Evolutionary conservation across 352 stramenopile genomes (phyloP).

Genomic region (Pythium oligandrum): DNA sequence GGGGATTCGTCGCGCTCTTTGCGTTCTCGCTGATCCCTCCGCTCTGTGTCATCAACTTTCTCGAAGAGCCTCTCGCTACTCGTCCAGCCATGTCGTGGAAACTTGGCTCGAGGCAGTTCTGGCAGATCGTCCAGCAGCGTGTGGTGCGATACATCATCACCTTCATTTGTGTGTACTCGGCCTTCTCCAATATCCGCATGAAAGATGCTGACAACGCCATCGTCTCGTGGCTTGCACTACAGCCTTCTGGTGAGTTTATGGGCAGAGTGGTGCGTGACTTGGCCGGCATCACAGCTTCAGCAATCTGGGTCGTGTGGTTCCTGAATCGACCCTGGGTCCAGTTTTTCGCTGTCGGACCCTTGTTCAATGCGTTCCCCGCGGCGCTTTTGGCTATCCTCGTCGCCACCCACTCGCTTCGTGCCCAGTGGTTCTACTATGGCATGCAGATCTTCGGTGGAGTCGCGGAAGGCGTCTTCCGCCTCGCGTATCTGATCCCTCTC

Average conservation of each 20-base stretch:
- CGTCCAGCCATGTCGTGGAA: not conserved
- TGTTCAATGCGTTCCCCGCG: slow-evolving; percentile 3
- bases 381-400: slow-evolving; percentile 1
- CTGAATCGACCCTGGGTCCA: slow-evolving; percentile 3
- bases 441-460: slow-evolving; percentile 4
- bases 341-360: slow-evolving; percentile 4
- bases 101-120: slow-evolving; percentile 2
- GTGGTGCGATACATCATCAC: slow-evolving; percentile 5
- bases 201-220: slow-evolving; percentile 1
- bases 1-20: slow-evolving; percentile 3
- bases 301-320: slow-evolving; percentile 1
- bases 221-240: slow-evolving; percentile 1
- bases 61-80: slow-evolving; percentile 1
- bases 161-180: slow-evolving; percentile 5
- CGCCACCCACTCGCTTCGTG: not conserved
- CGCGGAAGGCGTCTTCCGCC: slow-evolving; percentile 4
- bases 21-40: slow-evolving; percentile 4
- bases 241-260: not conserved
- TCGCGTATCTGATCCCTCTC: slow-evolving; percentile 4
- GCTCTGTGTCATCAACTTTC: slow-evolving; percentile 3
- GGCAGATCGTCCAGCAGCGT: slow-evolving; percentile 5
- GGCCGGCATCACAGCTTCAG: slow-evolving; percentile 4
- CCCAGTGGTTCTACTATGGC: slow-evolving; percentile 8
- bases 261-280: not conserved
- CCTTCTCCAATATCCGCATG: slow-evolving; percentile 4